Evolutionary conservation across 2,329 filamentous ascomycete genomes (phyloP), one percentile per base, ranked within the genome.

Genomic region (Bipolaris sorokiniana): DNA sequence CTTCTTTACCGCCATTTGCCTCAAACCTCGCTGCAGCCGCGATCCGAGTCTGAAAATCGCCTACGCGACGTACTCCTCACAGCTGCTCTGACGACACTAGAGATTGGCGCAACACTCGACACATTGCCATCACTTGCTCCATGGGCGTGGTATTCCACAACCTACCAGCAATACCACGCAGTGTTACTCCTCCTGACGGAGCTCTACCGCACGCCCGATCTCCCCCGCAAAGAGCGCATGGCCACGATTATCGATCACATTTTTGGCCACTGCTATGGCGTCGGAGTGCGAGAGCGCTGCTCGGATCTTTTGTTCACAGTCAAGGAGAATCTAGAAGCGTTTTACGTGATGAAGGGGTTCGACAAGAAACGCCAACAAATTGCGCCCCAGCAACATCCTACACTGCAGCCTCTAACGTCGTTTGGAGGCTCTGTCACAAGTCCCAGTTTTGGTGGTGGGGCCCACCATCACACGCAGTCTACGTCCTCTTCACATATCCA

Each of bases 241-340:
- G 69, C 71, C 51, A 76, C 73, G 1, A 75, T 76, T 42, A 76
- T 76, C 56, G 73, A 76, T 60, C 74, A 76, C 53, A 72, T 76
- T 26, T 76, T 76, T 57, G 74, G 74, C 3, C 74, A 76, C 59
- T 76, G 74, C 61, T 76, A 76, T 54, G 74, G 73, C 53, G 65
- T 75, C 47, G 69, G 66, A 33, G 68, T 76, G 1, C 65, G 71
- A 18, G 72, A 76, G 46, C 69, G 74, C 15, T 76, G 74, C 46
- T 66, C 65, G 0, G 73, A 76, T 33, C 63, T 76, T 5, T 63
- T 76, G 11, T 74, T 71, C 66, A 74, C 71, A 1, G 72, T 76
- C 3, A 76, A 76, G 41, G 72, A 75, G n/a, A 76, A 75, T 44
- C 67, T 76, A 28, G 74, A 76, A 45, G 72, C 72, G 3, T 76